Base-by-base conservation (phyloP, 805 yeast species). In the Wickerhamiella parazyma region DNA sequence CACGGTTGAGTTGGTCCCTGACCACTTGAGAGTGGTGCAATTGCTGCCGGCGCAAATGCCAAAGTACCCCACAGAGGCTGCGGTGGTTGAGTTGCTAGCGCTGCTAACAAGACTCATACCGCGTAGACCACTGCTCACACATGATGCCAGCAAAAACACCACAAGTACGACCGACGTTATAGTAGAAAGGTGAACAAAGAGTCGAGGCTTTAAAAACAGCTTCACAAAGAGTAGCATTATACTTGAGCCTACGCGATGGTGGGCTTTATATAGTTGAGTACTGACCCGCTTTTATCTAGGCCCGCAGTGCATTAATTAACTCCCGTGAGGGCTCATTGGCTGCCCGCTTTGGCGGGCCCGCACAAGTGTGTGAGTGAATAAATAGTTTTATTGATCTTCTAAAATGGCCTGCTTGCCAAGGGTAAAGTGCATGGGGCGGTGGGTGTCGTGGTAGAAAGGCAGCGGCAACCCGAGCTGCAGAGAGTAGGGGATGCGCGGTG, bases 381-480 rank as follows among this genome's bases (percentile, higher is more conserved):
- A 28, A 28, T 28, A 28, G 12, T 6, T 25, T 6, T 4, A 25
- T 11, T 25, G 10, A 6, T 10, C 31, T n/a, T 28, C 31, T n/a
- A 12, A 14, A 16, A 28, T n/a, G 8, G n/a, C 31, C 5, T 11
- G 6, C 16, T 28, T 11, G 16, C 31, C 31, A 3, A 28, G 16
- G n/a, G 31, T 28, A 63, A 91, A 91, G 61, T 91, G 98, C 24
- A 76, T 69, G 2, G 95, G 91, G 38, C 98, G 77, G 56, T 91
- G 98, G 28, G 75, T 57, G 52, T 82, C 94, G 56, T 84, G 80
- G 61, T 85, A 91, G 56, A 79, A 91, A 6, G 81, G 75, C 29
- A 80, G 53, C 2, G 99, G 99, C 14, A 76, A 65, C 55, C 83
- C 95, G 36, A 81, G 55, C 56, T 81, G 83, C 59, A 86, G 57